Conservation (phyloP, 2,329 filamentous ascomycete genomes). For the Trichothecium sympodiale region DNA sequence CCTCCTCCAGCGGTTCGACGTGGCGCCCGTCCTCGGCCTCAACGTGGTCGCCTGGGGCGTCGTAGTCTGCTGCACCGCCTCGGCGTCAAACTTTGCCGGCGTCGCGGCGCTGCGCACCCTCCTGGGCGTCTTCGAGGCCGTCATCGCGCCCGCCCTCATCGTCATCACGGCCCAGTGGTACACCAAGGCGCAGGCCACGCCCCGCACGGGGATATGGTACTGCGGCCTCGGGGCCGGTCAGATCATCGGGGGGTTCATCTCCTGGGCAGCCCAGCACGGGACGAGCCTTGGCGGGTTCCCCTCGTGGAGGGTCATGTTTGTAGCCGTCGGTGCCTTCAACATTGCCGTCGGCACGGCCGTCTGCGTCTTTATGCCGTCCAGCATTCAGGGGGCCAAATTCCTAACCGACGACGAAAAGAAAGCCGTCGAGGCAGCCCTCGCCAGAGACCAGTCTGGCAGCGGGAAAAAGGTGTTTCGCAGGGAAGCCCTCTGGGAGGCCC, state of each 20-base stretch:
- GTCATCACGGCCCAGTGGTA: slow-evolving; percentile 33
- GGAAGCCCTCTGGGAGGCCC: slow-evolving; percentile 27
- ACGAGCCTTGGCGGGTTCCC: slow-evolving; percentile 14
- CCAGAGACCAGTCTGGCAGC: slow-evolving; percentile 28
- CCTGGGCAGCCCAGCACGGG: slow-evolving; percentile 42
- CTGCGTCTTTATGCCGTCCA: slow-evolving; percentile 30
- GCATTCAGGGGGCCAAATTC: slow-evolving; percentile 10
- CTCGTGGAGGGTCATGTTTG: slow-evolving; percentile 42
- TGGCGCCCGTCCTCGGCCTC: slow-evolving; percentile 20
- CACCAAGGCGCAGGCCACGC: slow-evolving; percentile 29
- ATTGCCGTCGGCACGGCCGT: slow-evolving; percentile 32
- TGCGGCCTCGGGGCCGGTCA: slow-evolving; percentile 17
- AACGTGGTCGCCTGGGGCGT: slow-evolving; percentile 23
- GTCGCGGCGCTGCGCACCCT: slow-evolving; percentile 31
- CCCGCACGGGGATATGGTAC: slow-evolving; percentile 28
- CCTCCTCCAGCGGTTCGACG: slow-evolving; percentile 21
- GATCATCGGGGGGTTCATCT: slow-evolving; percentile 31
- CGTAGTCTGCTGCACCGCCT: slow-evolving; percentile 31
- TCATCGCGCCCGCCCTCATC: slow-evolving; percentile 38
- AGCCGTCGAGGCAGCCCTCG: slow-evolving; percentile 49
- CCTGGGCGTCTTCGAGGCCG: slow-evolving; percentile 34
- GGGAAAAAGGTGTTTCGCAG: slow-evolving; percentile 28
- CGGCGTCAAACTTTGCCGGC: slow-evolving; percentile 26
- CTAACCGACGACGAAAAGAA: slow-evolving; percentile 11
- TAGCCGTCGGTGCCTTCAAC: slow-evolving; percentile 34